Percentiles rank a stretch among this genome's conserved stretches.
Conservation (phyloP, 2,329 filamentous ascomycete species). For the Alternaria arbusti region DNA sequence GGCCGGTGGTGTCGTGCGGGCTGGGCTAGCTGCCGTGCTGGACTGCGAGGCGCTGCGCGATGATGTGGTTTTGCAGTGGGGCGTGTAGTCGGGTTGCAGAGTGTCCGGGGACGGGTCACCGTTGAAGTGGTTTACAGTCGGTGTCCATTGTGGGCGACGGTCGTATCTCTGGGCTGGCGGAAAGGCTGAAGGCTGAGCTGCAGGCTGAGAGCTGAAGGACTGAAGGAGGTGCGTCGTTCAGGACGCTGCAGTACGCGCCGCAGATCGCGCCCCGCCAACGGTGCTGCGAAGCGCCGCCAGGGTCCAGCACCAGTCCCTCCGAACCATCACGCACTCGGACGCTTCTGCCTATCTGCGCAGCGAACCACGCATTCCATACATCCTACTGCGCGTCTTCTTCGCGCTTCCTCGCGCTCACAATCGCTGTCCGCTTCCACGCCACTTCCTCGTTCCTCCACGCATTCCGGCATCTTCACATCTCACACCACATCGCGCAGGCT, state of each 20-base stretch:
- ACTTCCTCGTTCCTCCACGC: not conserved
- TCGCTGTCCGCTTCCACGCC: not conserved
- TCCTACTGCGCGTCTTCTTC: not conserved
- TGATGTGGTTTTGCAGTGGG: too few relatives aligned
- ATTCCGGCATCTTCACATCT: not conserved
- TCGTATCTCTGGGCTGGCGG: not conserved
- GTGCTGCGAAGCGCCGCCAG: not conserved
- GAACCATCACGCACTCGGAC: not conserved
- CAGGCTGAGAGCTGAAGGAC: not conserved
- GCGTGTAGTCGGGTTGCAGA: too few relatives aligned
- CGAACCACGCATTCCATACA: not conserved
- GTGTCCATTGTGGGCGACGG: not conserved
- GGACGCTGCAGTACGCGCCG: not conserved
- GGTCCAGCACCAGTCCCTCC: not conserved
- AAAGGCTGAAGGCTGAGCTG: not conserved
- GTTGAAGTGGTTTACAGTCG: not conserved
- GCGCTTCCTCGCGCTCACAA: not conserved
- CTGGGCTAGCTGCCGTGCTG: too few relatives aligned
- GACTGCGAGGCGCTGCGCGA: too few relatives aligned
- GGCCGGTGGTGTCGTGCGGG: too few relatives aligned
- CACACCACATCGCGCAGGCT: not conserved
- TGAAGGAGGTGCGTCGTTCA: not conserved
- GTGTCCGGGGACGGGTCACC: too few relatives aligned
- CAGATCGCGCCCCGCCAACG: not conserved
- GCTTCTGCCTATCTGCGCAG: not conserved